Conservation (phyloP, 371 early-diverging fungal genomes). For the Choanephora cucurbitarum region DNA sequence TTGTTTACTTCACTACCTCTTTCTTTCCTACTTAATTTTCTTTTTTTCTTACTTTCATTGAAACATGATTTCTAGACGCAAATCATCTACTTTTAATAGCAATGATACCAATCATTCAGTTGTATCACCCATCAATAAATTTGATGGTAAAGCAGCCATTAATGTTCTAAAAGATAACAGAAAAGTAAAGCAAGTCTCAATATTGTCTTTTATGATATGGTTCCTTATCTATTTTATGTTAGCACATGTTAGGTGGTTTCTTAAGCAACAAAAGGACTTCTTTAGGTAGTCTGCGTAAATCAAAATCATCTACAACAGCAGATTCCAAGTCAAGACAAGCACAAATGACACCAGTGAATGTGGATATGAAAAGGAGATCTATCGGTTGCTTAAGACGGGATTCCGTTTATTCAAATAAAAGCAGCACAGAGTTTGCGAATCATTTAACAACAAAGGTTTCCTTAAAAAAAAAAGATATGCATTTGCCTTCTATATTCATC, state of each 20-base stretch:
- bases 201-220: not conserved
- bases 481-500: conserved; percentile 1
- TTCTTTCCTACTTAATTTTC: not conserved
- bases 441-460: conserved; percentile 13
- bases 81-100: conserved; percentile 18
- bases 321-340: conserved; percentile 22
- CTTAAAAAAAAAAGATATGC: not conserved
- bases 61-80: conserved; percentile 14
- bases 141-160: conserved; percentile 21
- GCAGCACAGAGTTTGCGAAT: conserved; percentile 14
- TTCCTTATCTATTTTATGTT: not conserved
- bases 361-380: conserved; percentile 49
- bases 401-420: conserved; percentile 33
- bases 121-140: conserved; percentile 13
- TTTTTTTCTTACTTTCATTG: too few relatives aligned
- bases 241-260: conserved; percentile 28
- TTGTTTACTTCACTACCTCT: conserved; percentile 1
- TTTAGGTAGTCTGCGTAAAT: conserved; percentile 38
- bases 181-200: conserved; percentile 13
- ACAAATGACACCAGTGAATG: conserved; percentile 13
- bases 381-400: conserved; percentile 46
- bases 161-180: conserved; percentile 24
- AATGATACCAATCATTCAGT: conserved; percentile 2
- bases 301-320: conserved; percentile 46
- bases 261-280: conserved; percentile 39